Conservation (phyloP, 2,329 filamentous ascomycete species). For the Podosphaera leucotricha region DNA sequence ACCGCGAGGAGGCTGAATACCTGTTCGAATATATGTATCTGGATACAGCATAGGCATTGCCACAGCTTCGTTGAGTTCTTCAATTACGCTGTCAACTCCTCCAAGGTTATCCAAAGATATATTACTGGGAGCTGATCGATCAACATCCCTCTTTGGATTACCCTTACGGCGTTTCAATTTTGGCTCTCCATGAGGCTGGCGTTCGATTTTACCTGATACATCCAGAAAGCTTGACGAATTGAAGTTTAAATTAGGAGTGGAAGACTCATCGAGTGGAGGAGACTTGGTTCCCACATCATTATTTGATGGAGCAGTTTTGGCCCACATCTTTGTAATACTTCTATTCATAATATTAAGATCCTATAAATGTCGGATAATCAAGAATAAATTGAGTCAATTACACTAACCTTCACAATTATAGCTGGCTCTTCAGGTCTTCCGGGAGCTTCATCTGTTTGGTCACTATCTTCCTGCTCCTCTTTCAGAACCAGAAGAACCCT, state of each 20-base stretch:
- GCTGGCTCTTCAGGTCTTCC: constrained; percentile 20
- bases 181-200: constrained; percentile 41
- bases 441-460: constrained; percentile 25
- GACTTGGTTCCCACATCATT: constrained; percentile 8
- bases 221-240: neutral
- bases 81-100: constrained; percentile 49
- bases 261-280: constrained; percentile 3
- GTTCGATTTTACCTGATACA: constrained; percentile 19
- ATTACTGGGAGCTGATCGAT: constrained; percentile 41
- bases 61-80: constrained; percentile 44
- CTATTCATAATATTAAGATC: constrained; percentile 41
- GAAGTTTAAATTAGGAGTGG: constrained; percentile 4
- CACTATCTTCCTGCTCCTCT: constrained; percentile 22
- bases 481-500: constrained; percentile 53
- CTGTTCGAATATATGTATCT: constrained; percentile 37
- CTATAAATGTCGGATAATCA: constrained; percentile 14
- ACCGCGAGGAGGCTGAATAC: constrained; percentile 47
- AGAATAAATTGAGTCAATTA: neutral
- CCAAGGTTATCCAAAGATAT: constrained; percentile 50
- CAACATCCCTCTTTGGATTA: constrained; percentile 25
- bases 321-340: constrained; percentile 36
- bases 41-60: constrained; percentile 49
- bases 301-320: constrained; percentile 15
- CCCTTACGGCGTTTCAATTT: constrained; percentile 39
- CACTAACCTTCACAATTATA: constrained; percentile 12